Evolutionary conservation across 2,329 filamentous ascomycete species (phyloP), one percentile per base, ranked within the genome.

Genomic region (Pseudogymnoascus sp.): DNA sequence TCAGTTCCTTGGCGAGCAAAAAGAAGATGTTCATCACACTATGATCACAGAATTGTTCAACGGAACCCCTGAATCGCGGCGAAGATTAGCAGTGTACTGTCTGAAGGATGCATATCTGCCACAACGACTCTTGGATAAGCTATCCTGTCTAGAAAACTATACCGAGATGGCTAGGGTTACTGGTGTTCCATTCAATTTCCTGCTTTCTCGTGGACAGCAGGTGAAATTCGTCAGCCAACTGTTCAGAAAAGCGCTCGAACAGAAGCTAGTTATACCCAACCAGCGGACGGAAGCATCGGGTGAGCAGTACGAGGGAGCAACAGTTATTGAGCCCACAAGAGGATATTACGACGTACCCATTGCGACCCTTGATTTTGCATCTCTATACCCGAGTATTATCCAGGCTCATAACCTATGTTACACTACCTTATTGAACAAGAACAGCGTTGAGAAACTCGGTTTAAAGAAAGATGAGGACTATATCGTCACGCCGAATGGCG

Each of bases 141-240:
- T 99, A 27, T 97, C 96, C 72, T 97, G 94, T 76, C 80, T 99
- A n/a, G 90, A 96, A 76, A 99, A 99, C 74, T 97, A 97, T 71
- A 97, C 94, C 0, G 94, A 99, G 77, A 99, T 99, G 94, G 93
- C 94, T 63, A 94, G 94, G 84, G 94, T 99, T 76, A 99, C 95
- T 27, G 94, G 94, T 69, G 93, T 99, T 4, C 94, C 94, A 0
- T 99, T 99, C 80, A 97, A 96, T 72, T 96, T 89, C 71, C 82
- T 99, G 48, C 82, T 99, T 1, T 86, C 94, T 25, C 87, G 92
- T 71, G 94, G 94, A 48, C 94, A 99, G 74, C 95, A 99, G 75
- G 87, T 99, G 73, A 96, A 96, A 71, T 99, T 99, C 77, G 85
- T 99, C 77, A 97, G 92, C 73, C 94, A 99, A 73, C 80, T 99